phyloP scores from a whole-genome alignment of 2,329 filamentous ascomycete species.

The Dendryphion nanum region DNA sequence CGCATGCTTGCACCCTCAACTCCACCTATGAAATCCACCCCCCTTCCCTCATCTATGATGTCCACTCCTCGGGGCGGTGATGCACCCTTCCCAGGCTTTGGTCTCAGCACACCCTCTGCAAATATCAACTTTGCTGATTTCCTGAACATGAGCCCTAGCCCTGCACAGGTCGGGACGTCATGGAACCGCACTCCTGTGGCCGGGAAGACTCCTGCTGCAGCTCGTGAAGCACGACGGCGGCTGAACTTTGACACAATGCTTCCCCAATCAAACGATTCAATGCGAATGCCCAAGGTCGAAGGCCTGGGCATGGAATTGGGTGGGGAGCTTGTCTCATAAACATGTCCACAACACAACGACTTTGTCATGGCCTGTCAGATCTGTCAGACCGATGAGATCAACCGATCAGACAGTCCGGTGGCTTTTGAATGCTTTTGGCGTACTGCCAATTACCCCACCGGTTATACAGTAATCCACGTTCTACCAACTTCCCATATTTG shows the following conservation, averaged over 20 bases:
- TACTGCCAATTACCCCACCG: too few species aligned
- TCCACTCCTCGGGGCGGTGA: conserved; percentile 71
- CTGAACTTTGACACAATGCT: conserved; percentile 80
- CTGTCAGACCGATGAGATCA: too few species aligned
- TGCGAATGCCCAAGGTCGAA: conserved; percentile 46
- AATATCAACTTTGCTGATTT: conserved; percentile 95
- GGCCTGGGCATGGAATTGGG: conserved; percentile 66
- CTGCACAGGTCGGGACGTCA: conserved; percentile 69
- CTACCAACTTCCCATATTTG: too few species aligned
- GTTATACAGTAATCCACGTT: too few species aligned
- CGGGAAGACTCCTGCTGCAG: conserved; percentile 67
- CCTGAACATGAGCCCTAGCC: conserved; percentile 94
- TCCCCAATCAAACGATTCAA: conserved; percentile 52
- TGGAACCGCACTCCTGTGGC: conserved; percentile 65
- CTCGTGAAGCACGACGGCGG: conserved; percentile 68
- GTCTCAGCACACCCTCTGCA: conserved; percentile 75
- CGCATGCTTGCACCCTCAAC: conserved; percentile 54
- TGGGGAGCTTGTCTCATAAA: conserved; percentile 58
- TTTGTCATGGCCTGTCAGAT: too few species aligned
- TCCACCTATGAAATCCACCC: conserved; percentile 54
- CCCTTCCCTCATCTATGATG: conserved; percentile 81
- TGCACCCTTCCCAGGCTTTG: conserved; percentile 56
- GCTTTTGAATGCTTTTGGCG: too few species aligned
- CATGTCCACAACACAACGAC: too few species aligned
- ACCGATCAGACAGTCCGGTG: too few species aligned